A percentile compares a stretch with the other conserved stretches of the same genome.
phyloP scores from a whole-genome alignment of 139 green algal genomes.

The Tetratostichococcus sp. region DNA sequence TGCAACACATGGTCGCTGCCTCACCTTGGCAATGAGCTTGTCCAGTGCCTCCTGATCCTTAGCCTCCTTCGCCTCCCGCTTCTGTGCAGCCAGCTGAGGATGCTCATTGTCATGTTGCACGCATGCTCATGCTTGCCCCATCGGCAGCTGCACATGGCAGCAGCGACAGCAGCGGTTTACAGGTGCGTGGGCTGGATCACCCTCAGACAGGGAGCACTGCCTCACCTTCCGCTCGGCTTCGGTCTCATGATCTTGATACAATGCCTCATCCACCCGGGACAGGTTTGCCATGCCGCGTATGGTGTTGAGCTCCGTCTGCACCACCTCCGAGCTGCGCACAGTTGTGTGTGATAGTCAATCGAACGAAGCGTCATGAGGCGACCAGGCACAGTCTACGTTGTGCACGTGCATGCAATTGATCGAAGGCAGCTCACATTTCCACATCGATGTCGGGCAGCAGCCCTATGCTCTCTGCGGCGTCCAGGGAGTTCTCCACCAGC shows the following conservation, averaged over 20 bases:
- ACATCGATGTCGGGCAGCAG: slow-evolving; percentile 75
- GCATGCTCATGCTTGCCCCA: no score
- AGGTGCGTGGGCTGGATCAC: no score
- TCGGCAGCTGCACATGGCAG: slow-evolving; percentile 1
- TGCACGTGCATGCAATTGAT: slow-evolving; percentile 34
- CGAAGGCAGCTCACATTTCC: no score
- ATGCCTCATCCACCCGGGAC: slow-evolving; percentile 73
- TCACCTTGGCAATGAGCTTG: slow-evolving; percentile 65
- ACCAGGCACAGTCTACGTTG: no score
- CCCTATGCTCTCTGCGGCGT: slow-evolving; percentile 80
- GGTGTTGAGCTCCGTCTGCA: slow-evolving; percentile 63
- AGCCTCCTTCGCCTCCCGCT: slow-evolving; percentile 74
- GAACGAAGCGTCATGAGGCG: no score
- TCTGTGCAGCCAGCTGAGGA: slow-evolving; percentile 40
- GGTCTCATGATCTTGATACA: slow-evolving; percentile 93
- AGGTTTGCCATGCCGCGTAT: slow-evolving; percentile 77
- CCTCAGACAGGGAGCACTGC: no score
- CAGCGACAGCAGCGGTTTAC: background rate
- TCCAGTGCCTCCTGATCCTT: slow-evolving; percentile 72
- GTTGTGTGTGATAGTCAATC: no score
- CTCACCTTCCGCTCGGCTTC: slow-evolving; percentile 38
- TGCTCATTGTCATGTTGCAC: no score
- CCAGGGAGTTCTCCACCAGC: slow-evolving; percentile 93
- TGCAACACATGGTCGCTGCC: background rate
- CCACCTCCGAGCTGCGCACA: slow-evolving; percentile 56